These are phyloP conservation scores for Ophiosphaerella herpotricha DNA, from an alignment of 2,329 filamentous ascomycete species.

Conservation along the genomic window DNA sequence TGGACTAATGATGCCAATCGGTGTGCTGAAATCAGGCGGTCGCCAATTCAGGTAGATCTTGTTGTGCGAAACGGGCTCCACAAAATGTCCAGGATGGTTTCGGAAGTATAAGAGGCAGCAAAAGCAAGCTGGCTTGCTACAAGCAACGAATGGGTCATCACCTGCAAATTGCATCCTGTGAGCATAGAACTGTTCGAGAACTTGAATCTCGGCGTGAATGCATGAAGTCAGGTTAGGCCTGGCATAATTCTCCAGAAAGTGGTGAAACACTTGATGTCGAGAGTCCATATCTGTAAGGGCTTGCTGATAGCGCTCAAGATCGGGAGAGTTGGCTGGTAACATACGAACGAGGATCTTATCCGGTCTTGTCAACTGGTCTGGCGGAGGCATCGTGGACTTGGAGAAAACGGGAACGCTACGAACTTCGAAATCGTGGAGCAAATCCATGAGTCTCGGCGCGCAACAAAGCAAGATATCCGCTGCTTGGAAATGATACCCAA, in stretches of 20 bases:
- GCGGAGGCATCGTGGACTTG: not conserved
- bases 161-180: constrained; percentile 41
- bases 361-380: constrained; percentile 9
- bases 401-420: no score
- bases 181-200: constrained; percentile 54
- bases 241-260: constrained; percentile 32
- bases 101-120: constrained; percentile 55
- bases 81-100: constrained; percentile 41
- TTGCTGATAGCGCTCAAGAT: constrained; percentile 13
- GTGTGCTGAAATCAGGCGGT: constrained; percentile 19
- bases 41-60: constrained; percentile 53
- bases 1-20: not conserved
- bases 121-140: constrained; percentile 59
- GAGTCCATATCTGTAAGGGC: constrained; percentile 35
- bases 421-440: constrained; percentile 43
- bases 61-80: constrained; percentile 39
- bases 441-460: constrained; percentile 27
- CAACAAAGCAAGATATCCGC: constrained; percentile 47
- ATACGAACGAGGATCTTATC: constrained; percentile 31
- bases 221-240: constrained; percentile 31
- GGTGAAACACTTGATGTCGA: constrained; percentile 22
- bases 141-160: constrained; percentile 54
- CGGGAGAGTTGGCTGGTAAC: constrained; percentile 25
- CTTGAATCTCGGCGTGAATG: constrained; percentile 54
- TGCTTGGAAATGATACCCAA: constrained; percentile 52